Evolutionary conservation across 1,284 basidiomycete species (phyloP).

Genomic region (Hypsizygus ulmarius): DNA sequence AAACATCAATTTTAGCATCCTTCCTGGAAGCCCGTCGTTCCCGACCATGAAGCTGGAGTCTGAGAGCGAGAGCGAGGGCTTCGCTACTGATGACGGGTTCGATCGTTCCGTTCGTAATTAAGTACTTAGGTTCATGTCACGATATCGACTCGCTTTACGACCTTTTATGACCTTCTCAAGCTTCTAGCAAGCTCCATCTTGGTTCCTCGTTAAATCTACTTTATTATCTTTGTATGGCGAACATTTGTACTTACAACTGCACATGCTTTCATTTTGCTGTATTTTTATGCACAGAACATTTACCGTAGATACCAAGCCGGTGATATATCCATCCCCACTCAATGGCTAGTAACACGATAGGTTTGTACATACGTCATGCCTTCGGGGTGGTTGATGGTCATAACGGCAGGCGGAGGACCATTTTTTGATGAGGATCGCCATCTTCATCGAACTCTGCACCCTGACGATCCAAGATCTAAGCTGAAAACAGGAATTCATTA

Average conservation of each 20-base stretch:
- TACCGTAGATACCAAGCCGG: conserved; percentile 11
- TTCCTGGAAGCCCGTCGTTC: conserved; percentile 60
- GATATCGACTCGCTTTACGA: conserved; percentile 13
- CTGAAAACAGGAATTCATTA: conserved; percentile 9
- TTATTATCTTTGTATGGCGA: conserved; percentile 18
- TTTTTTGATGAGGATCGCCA: conserved; percentile 76
- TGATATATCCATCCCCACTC: not conserved
- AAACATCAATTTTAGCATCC: conserved; percentile 76
- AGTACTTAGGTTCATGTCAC: conserved; percentile 17
- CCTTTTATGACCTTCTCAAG: conserved; percentile 13
- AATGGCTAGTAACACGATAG: not conserved
- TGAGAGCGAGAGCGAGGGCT: conserved; percentile 64
- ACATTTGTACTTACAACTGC: conserved; percentile 16
- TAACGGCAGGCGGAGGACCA: conserved; percentile 57
- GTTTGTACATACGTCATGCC: conserved; percentile 17
- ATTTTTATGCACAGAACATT: conserved; percentile 30
- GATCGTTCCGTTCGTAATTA: conserved; percentile 34
- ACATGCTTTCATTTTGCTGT: conserved; percentile 28
- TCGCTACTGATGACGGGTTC: conserved; percentile 45
- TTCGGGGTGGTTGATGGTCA: conserved; percentile 20
- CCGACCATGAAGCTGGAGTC: conserved; percentile 58
- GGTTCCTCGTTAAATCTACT: conserved; percentile 17
- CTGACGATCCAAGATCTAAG: conserved; percentile 39
- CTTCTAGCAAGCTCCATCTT: conserved; percentile 5
- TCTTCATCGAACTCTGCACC: conserved; percentile 78